A percentile compares a stretch with the other conserved stretches of the same genome.
Conservation (phyloP, 495 filamentous ascomycete species). For the Xylaria grammica region DNA sequence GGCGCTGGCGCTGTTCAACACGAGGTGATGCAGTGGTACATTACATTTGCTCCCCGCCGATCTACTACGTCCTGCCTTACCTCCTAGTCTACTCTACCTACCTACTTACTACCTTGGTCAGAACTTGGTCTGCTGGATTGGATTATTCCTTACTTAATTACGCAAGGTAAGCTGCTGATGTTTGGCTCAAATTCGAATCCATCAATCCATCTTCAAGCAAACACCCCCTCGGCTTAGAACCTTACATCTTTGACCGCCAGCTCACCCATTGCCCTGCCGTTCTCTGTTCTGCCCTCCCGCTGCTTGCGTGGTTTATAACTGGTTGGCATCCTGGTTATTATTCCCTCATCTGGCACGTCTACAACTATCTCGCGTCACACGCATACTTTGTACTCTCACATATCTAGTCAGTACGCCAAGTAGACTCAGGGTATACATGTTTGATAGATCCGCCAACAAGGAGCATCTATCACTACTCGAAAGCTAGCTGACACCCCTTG, state of each 20-base stretch:
- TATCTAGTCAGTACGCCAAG: background rate
- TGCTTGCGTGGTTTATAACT: background rate
- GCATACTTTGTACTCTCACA: background rate
- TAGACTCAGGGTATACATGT: background rate
- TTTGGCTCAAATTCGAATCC: slow-evolving; percentile 2
- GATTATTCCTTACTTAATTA: too few relatives aligned
- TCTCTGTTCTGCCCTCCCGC: background rate
- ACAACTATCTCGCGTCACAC: background rate
- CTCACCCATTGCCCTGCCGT: background rate
- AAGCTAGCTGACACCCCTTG: background rate
- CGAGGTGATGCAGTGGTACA: too few relatives aligned
- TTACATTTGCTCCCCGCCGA: too few relatives aligned
- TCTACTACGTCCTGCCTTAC: too few relatives aligned
- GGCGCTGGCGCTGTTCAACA: too few relatives aligned
- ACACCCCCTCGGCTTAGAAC: background rate
- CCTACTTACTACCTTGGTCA: too few relatives aligned
- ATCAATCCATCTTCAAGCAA: background rate
- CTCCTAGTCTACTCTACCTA: too few relatives aligned
- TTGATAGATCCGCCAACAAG: slow-evolving; percentile 8
- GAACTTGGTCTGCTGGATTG: too few relatives aligned
- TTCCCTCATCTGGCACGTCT: slow-evolving; percentile 1
- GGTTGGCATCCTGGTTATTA: too few relatives aligned
- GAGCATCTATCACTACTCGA: background rate
- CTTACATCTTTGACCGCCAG: background rate
- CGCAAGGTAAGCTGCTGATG: background rate